Conservation (phyloP, 2,329 filamentous ascomycete genomes). For the Tolypocladium pustulatum region DNA sequence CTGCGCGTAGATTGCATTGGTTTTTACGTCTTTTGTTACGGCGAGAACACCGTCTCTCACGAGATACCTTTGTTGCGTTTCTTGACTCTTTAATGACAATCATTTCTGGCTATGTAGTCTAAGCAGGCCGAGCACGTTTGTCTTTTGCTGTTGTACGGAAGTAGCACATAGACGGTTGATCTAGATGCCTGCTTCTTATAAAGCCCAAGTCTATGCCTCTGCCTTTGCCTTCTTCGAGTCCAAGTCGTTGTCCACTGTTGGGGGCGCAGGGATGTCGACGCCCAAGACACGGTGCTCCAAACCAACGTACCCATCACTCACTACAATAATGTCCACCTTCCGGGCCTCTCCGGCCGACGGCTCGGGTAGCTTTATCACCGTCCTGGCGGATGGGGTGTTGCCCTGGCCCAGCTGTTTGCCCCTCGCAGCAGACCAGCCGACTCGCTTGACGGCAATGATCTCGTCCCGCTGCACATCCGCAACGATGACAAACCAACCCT, state of each 20-base stretch:
- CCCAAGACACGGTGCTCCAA: conserved; percentile 46
- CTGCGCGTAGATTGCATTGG: not conserved
- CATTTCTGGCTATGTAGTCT: not conserved
- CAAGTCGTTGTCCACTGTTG: conserved; percentile 36
- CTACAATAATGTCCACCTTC: conserved; percentile 61
- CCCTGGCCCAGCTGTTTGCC: conserved; percentile 26
- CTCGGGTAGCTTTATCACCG: conserved; percentile 51
- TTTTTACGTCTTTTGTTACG: not conserved
- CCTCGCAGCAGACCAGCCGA: conserved; percentile 51
- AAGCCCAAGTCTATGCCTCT: not conserved
- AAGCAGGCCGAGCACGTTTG: not conserved
- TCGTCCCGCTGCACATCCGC: conserved; percentile 60
- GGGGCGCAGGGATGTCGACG: conserved; percentile 40
- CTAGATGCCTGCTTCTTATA: not conserved
- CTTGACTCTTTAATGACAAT: not conserved
- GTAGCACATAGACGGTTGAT: not conserved
- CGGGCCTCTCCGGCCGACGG: conserved; percentile 33
- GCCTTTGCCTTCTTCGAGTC: conserved; percentile 25
- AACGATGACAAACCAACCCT: conserved; percentile 83
- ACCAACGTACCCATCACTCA: conserved; percentile 82
- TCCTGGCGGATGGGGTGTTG: conserved; percentile 39
- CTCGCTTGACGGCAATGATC: conserved; percentile 74
- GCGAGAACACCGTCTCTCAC: not conserved
- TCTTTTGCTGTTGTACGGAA: not conserved
- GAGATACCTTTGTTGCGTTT: not conserved